Base-by-base conservation (phyloP, 2,329 filamentous ascomycete species). In the Beauveria asiatica region DNA sequence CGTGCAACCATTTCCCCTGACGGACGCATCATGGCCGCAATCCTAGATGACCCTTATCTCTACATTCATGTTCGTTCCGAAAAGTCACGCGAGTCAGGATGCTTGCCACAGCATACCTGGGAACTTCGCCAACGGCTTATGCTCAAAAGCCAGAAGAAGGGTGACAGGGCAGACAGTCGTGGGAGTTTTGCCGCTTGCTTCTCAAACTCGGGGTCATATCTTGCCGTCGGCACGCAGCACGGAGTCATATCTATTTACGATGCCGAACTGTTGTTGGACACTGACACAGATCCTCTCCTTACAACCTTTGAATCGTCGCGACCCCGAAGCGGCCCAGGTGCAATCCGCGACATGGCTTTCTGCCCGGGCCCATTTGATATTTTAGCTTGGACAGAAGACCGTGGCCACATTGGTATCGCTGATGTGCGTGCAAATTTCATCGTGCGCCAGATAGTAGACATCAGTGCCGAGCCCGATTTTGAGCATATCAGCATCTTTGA, bases 1-100 rank as follows among this genome's bases (percentile, higher is more conserved):
- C 91, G 95, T 69, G 90, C 92, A 39, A 84, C 92, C n/a, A 87
- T 99, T 57, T 97, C 93, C 7, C 94, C 93, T 0, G 89, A 97
- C 70, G 93, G 92, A 1, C 83, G 81, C 21, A 75, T 93, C 11
- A 79, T 97, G 21, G 82, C 92, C 6, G 90, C 92, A 2, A 89
- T 97, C 48, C 89, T 93, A 45, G 94, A 99, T 70, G 88, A 92
- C 67, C 88, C 91, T 1, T 89, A 85, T 64, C 84, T 93, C 21
- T 97, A 94, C 72, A 86, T 97, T 64, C 94, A 96, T 71, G 77
- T 83, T 64, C 79, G 87, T 51, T 70, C 72, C 2, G 70, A 70
- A 45, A 73, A 76, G 65, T 66, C 74, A 46, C 64, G 71, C 51
- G 66, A 68, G 62, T 61, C 63, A 61, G 59, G 68, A 61, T 68